phyloP scores from a whole-genome alignment of 2,329 filamentous ascomycete genomes.

The Microdochium trichocladiopsis region DNA sequence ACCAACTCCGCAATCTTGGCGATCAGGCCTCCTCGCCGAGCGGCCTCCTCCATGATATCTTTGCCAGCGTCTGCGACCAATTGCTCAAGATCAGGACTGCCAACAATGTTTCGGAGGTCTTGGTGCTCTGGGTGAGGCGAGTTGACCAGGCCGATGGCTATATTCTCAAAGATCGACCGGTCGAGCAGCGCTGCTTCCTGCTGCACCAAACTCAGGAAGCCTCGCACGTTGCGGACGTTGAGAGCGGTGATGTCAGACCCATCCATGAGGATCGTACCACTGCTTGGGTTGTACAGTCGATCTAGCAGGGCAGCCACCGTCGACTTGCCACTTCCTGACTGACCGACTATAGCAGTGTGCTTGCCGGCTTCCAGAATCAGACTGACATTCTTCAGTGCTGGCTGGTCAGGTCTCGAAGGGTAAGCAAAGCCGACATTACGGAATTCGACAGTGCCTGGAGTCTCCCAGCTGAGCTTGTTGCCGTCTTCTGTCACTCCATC shows the following conservation, averaged over 20 bases:
- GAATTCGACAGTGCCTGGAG: slow-evolving; percentile 6
- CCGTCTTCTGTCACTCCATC: slow-evolving; percentile 11
- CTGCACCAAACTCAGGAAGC: slow-evolving; percentile 35
- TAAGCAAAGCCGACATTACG: slow-evolving; percentile 36
- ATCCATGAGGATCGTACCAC: slow-evolving; percentile 36
- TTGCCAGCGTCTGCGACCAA: slow-evolving; percentile 27
- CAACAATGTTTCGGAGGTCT: slow-evolving; percentile 27
- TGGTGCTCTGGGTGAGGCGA: slow-evolving; percentile 30
- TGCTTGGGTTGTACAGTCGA: slow-evolving; percentile 46
- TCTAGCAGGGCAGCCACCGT: slow-evolving; percentile 36
- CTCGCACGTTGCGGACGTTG: slow-evolving; percentile 33
- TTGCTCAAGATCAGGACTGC: slow-evolving; percentile 32
- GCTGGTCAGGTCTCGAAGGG: slow-evolving; percentile 28
- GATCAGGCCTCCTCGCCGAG: slow-evolving; percentile 10
- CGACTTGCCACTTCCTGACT: slow-evolving; percentile 24
- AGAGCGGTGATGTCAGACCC: slow-evolving; percentile 33
- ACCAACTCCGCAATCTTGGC: slow-evolving; percentile 38
- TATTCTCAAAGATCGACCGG: slow-evolving; percentile 42
- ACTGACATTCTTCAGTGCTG: slow-evolving; percentile 13
- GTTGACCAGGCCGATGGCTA: slow-evolving; percentile 40
- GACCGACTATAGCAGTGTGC: slow-evolving; percentile 32
- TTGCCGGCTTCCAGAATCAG: slow-evolving; percentile 19
- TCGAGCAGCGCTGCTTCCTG: slow-evolving; percentile 37
- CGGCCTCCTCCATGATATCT: slow-evolving; percentile 11
- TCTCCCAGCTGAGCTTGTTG: neutral